phyloP scores from a whole-genome alignment of 495 filamentous ascomycete genomes.

The Hypoxylon intermedium region DNA sequence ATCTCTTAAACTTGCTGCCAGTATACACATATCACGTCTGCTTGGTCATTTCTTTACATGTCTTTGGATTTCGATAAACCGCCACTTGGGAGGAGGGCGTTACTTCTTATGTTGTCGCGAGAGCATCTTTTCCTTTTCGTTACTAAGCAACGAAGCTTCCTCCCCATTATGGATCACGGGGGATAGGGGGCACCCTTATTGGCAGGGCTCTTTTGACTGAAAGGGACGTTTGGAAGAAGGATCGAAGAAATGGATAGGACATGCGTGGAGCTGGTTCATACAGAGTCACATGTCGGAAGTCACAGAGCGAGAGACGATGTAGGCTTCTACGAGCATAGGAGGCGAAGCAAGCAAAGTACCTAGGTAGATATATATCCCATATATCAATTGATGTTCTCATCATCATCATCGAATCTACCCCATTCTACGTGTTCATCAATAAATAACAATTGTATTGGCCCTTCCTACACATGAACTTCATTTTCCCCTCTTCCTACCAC shows the following conservation, averaged over 20 bases:
- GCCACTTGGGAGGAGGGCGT: no score
- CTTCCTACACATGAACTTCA: background rate
- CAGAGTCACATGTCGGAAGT: background rate
- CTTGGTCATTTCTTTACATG: no score
- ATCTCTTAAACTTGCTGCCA: constrained; percentile 1
- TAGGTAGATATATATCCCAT: constrained; percentile 35
- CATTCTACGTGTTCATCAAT: background rate
- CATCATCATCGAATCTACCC: background rate
- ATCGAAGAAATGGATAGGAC: background rate
- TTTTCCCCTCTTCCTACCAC: no score
- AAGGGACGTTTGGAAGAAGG: background rate
- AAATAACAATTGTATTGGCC: background rate
- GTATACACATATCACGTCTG: no score
- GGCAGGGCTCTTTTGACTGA: background rate
- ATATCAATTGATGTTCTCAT: constrained; percentile 27
- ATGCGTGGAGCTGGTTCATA: background rate
- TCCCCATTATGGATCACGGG: no score
- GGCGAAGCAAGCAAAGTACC: constrained; percentile 22
- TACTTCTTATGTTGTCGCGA: no score
- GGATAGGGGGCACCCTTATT: no score
- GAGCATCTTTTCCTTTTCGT: no score
- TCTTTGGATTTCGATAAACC: no score
- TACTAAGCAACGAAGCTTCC: no score
- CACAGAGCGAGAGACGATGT: background rate
- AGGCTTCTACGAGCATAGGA: background rate